Evolutionary conservation across 768 basidiomycete species (phyloP).

Genomic region (Cubamyces sp.): DNA sequence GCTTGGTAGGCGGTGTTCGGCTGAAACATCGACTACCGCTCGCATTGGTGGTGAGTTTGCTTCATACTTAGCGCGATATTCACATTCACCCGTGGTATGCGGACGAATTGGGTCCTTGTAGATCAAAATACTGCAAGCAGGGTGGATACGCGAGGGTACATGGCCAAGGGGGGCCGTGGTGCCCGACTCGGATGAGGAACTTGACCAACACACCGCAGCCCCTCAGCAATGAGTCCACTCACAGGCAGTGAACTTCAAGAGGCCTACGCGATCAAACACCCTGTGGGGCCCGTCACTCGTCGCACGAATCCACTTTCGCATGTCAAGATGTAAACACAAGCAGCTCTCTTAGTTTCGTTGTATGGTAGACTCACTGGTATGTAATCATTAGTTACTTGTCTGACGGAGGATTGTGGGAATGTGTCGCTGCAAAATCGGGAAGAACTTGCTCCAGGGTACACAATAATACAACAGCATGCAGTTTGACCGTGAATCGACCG

Average conservation of each 20-base stretch:
- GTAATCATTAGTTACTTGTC: neutral
- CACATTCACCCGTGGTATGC: neutral
- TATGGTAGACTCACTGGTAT: conserved; percentile 16
- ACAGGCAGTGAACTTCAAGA: neutral
- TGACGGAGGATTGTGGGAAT: neutral
- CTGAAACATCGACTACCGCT: conserved; percentile 68
- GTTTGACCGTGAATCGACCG: neutral
- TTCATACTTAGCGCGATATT: neutral
- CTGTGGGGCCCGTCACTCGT: too few species aligned
- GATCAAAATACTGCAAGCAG: conserved; percentile 74
- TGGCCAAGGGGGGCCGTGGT: conserved; percentile 69
- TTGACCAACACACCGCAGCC: conserved; percentile 9
- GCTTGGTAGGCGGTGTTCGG: conserved; percentile 58
- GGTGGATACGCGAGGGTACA: conserved; percentile 76
- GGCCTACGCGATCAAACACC: too few species aligned
- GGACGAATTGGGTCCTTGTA: conserved; percentile 34
- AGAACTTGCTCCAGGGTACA: neutral
- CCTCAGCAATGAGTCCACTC: neutral
- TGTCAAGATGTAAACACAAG: neutral
- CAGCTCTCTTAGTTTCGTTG: neutral
- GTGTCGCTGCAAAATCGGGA: neutral
- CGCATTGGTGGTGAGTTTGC: conserved; percentile 57
- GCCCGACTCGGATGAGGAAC: conserved; percentile 65
- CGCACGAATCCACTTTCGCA: too few species aligned
- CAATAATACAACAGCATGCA: conserved; percentile 9